Evolutionary conservation across 345 rosid species (phyloP).

Genomic region (Leavenworthia alabamica): DNA sequence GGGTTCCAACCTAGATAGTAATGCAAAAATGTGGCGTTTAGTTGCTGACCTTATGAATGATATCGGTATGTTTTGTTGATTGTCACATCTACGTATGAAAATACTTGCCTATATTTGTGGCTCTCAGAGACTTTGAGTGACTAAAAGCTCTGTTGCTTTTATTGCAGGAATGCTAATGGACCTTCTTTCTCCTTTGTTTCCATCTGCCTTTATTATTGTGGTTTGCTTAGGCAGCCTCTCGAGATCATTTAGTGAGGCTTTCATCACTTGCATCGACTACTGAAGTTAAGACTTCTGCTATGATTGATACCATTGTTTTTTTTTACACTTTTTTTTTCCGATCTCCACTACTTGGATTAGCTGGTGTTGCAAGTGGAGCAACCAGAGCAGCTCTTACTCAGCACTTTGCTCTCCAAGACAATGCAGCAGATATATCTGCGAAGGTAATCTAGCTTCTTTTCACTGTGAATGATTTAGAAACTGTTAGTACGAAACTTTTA

Average conservation of each 20-base stretch:
- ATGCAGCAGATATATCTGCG: conserved; percentile 94
- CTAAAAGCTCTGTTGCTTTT: conserved; percentile 17
- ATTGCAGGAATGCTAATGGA: conserved; percentile 96
- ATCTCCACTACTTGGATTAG: conserved; percentile 31
- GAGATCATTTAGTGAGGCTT: conserved; percentile 89
- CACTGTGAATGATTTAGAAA: conserved; percentile 4
- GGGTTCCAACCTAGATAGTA: conserved; percentile 89
- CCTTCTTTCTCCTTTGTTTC: conserved; percentile 83
- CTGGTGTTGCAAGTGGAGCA: conserved; percentile 99
- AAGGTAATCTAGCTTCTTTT: conserved; percentile 43
- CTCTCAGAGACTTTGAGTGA: conserved; percentile 4
- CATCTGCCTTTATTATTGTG: conserved; percentile 78
- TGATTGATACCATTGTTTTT: not conserved
- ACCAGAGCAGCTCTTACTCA: conserved; percentile 98
- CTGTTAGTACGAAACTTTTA: not conserved
- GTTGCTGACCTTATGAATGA: conserved; percentile 96
- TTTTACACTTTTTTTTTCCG: not conserved
- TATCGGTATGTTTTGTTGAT: conserved; percentile 45
- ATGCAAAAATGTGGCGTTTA: conserved; percentile 97
- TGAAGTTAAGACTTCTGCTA: not conserved
- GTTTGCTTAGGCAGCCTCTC: conserved; percentile 95
- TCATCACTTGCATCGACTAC: not conserved
- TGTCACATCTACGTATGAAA: not conserved
- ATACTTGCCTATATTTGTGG: not conserved
- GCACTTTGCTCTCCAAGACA: conserved; percentile 89